These are phyloP conservation scores for Rutstroemia sp. DNA, from an alignment of 2,329 filamentous ascomycete genomes.

Conservation along the genomic window DNA sequence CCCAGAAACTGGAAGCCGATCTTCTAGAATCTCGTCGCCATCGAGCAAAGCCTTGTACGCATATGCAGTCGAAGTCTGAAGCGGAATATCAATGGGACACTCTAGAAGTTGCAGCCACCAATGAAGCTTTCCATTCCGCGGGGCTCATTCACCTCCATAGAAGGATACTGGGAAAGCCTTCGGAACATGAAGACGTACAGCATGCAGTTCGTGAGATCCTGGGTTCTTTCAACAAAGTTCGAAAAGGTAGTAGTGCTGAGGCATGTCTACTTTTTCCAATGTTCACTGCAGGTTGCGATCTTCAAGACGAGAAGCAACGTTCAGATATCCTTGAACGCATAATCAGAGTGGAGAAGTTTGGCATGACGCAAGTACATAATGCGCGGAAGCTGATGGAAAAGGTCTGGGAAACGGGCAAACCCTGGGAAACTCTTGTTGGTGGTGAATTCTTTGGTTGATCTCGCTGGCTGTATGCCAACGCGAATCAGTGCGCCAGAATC, in stretches of 20 bases:
- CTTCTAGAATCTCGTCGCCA: constrained; percentile 48
- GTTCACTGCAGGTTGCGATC: constrained; percentile 77
- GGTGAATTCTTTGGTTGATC: constrained; percentile 28
- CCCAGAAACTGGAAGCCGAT: constrained; percentile 51
- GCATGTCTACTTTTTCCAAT: constrained; percentile 72
- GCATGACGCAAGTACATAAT: constrained; percentile 65
- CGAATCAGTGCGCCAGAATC: neutral
- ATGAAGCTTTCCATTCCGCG: constrained; percentile 74
- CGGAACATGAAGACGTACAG: constrained; percentile 53
- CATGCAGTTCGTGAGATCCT: constrained; percentile 57
- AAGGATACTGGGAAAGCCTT: constrained; percentile 57
- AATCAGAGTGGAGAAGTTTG: constrained; percentile 60
- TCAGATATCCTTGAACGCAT: constrained; percentile 58
- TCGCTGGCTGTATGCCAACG: too few species aligned
- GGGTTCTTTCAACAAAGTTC: constrained; percentile 52
- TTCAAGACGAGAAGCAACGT: constrained; percentile 46
- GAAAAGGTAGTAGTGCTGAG: constrained; percentile 62
- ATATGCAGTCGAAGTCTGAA: constrained; percentile 42
- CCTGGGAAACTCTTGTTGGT: constrained; percentile 57
- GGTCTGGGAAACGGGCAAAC: constrained; percentile 59
- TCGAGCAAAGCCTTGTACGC: constrained; percentile 33
- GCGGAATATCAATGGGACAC: constrained; percentile 48
- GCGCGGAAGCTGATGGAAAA: constrained; percentile 59
- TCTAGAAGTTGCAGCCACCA: constrained; percentile 61
- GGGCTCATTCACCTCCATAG: constrained; percentile 70